Conservation (phyloP, 352 stramenopile genomes). For the Phytophthora melonis region DNA sequence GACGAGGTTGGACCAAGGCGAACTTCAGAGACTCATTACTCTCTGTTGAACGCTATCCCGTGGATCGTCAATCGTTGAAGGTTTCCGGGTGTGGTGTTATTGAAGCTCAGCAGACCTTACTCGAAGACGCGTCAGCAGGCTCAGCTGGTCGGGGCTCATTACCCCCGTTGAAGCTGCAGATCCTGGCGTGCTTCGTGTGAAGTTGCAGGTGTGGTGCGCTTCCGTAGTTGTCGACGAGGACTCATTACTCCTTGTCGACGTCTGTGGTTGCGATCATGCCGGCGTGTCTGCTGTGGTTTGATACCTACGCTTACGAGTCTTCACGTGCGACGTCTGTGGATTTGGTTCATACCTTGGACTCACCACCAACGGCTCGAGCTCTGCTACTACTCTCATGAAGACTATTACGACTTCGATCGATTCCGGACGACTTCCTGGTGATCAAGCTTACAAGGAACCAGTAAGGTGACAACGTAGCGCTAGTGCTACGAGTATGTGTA, state of each 20-base stretch:
- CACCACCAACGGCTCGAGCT: background rate
- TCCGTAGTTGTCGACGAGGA: slow-evolving; percentile 23
- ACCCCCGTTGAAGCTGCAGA: slow-evolving; percentile 37
- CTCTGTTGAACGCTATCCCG: slow-evolving; percentile 13
- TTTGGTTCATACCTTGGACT: background rate
- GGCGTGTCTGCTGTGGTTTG: slow-evolving; percentile 26
- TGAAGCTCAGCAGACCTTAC: slow-evolving; percentile 17
- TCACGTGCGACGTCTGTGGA: slow-evolving; percentile 6
- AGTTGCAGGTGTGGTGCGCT: slow-evolving; percentile 12
- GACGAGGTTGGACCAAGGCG: background rate
- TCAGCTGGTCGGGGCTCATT: slow-evolving; percentile 47
- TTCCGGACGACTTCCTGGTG: background rate
- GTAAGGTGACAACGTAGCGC: slow-evolving; percentile 11
- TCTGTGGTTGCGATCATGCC: slow-evolving; percentile 10
- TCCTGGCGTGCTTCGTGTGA: slow-evolving; percentile 28
- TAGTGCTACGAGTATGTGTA: slow-evolving; percentile 35
- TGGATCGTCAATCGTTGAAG: slow-evolving; percentile 12
- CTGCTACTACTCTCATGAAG: background rate
- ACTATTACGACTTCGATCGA: slow-evolving; percentile 13
- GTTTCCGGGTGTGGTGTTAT: slow-evolving; percentile 19
- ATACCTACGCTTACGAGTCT: background rate
- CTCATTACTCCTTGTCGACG: slow-evolving; percentile 44
- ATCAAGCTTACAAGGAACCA: slow-evolving; percentile 14
- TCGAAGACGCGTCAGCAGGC: slow-evolving; percentile 14
- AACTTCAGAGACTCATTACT: slow-evolving; percentile 43